Percentiles rank a stretch among this genome's conserved stretches.
These are phyloP conservation scores for Stentor coeruleus DNA, from an alignment of 73 alveolate genomes.

Conservation along the genomic window DNA sequence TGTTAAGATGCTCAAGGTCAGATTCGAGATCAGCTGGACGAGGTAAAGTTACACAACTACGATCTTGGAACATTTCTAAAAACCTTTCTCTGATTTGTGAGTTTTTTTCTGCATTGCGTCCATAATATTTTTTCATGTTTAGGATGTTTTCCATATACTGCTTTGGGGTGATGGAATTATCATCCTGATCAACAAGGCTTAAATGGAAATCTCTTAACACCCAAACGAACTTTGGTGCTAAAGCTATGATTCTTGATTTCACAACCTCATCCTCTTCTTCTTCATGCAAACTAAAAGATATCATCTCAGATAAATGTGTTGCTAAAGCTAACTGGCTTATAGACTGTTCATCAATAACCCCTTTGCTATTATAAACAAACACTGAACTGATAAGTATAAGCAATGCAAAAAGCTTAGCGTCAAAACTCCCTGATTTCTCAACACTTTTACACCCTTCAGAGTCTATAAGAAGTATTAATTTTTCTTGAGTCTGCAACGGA, in stretches of 20 bases:
- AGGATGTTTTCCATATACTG: conserved; percentile 95
- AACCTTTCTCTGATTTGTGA: conserved; percentile 62
- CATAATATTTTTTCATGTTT: conserved; percentile 43
- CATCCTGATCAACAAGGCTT: conserved; percentile 65
- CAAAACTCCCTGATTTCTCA: conserved; percentile 87
- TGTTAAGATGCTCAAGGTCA: conserved; percentile 79
- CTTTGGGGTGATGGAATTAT: conserved; percentile 58
- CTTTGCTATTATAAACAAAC: conserved; percentile 88
- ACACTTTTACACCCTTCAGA: conserved; percentile 96
- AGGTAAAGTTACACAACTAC: conserved; percentile 90
- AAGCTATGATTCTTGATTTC: conserved; percentile 66
- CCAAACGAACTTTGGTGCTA: conserved; percentile 93
- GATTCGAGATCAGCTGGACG: conserved; percentile 96
- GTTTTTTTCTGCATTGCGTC: conserved; percentile 66
- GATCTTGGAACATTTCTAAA: conserved; percentile 77
- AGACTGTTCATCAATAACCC: conserved; percentile 93
- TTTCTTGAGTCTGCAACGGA: conserved; percentile 72
- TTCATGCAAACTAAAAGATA: conserved; percentile 46
- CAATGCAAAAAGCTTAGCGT: conserved; percentile 92
- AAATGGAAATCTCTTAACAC: conserved; percentile 96
- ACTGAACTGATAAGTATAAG: conserved; percentile 83
- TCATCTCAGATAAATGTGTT: conserved; percentile 84
- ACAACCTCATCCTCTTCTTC: conserved; percentile 5
- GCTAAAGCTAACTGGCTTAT: conserved; percentile 84
- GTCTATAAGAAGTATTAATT: conserved; percentile 79